These are phyloP conservation scores for Dalechampia spathulata DNA, from an alignment of 441 rosid genomes.

Conservation along the genomic window DNA sequence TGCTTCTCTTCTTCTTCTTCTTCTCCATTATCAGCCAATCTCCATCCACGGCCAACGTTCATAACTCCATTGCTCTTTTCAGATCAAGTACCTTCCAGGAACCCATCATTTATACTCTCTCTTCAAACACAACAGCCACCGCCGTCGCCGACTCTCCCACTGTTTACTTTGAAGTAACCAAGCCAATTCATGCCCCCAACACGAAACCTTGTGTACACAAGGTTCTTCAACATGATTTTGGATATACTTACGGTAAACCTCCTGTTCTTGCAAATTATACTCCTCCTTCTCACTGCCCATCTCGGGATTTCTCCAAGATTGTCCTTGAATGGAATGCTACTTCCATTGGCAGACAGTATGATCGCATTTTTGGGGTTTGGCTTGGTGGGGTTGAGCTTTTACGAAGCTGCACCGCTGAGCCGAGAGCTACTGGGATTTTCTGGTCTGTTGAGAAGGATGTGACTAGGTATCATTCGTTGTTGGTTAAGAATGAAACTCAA, in stretches of 20 bases:
- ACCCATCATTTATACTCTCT: too few relatives aligned
- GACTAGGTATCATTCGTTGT: conserved; percentile 61
- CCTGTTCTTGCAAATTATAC: conserved; percentile 42
- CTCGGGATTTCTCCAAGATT: conserved; percentile 50
- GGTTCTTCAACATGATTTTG: conserved; percentile 67
- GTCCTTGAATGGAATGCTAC: conserved; percentile 76
- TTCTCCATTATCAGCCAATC: conserved; percentile 17
- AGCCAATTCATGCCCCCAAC: conserved; percentile 47
- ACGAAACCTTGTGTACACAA: conserved; percentile 41
- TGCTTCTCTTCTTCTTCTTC: conserved; percentile 9
- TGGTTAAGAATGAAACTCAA: conserved; percentile 45
- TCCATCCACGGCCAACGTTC: conserved; percentile 27
- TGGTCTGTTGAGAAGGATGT: conserved; percentile 83
- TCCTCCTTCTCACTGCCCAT: conserved; percentile 51
- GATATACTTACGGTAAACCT: conserved; percentile 47
- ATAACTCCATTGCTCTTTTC: conserved; percentile 14
- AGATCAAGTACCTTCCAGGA: background rate
- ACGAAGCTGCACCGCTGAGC: conserved; percentile 94
- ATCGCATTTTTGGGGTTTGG: conserved; percentile 87
- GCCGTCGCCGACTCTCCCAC: conserved; percentile 36
- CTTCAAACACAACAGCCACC: background rate
- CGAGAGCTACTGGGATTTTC: conserved; percentile 51
- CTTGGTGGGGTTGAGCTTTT: conserved; percentile 82
- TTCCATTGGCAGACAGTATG: conserved; percentile 65
- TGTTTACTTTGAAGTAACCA: conserved; percentile 68